Evolutionary conservation across 768 basidiomycete species (phyloP), one percentile per base, ranked within the genome.

Genomic region (Tubosaeta brunneosetosa): DNA sequence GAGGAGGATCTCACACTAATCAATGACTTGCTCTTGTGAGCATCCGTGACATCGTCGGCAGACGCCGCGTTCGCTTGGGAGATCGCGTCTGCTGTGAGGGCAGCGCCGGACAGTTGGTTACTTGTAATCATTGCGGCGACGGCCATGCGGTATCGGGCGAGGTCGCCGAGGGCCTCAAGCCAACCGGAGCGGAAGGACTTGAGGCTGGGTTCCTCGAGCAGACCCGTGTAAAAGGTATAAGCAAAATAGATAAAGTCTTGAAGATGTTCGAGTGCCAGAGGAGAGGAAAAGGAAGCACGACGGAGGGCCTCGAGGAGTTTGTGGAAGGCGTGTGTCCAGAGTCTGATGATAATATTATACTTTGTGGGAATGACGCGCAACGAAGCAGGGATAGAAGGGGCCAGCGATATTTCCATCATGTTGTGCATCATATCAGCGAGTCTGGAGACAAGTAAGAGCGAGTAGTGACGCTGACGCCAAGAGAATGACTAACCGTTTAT

Each of bases 131-230:
- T 84, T 31, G 84, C 86, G n/a, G 91, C 89, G n/a, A 97, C 90
- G 1, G 88, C 86, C 90, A 97, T 95, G 47, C 89, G 82, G 68
- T 97, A 98, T 33, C 94, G 79, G 0, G 97, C 93, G 29, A 99
- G 79, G 70, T 99, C 97, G 22, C 97, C 97, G 14, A 99, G 83
- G 4, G 94, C 92, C 67, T 99, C 97, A 47, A 98, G 81, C 97
- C 97, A 99, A 16, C 86, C 85, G 2, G 81, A 74, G 53, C 85
- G 83, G 74, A 92, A 97, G 7, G 73, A 67, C 2, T 67, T 71
- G 42, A 98, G 78, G 1, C 75, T 77, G 9, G 79, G 82, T 65
- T 97, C 88, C 63, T 97, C 95, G 46, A 93, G 75, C 3, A 98
- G 79, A 36, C 86, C 84, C 0, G 93, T 87, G 73, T 98, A 98